Conservation (phyloP, 1,139 yeast genomes). For the Pneumocystis carinii region DNA sequence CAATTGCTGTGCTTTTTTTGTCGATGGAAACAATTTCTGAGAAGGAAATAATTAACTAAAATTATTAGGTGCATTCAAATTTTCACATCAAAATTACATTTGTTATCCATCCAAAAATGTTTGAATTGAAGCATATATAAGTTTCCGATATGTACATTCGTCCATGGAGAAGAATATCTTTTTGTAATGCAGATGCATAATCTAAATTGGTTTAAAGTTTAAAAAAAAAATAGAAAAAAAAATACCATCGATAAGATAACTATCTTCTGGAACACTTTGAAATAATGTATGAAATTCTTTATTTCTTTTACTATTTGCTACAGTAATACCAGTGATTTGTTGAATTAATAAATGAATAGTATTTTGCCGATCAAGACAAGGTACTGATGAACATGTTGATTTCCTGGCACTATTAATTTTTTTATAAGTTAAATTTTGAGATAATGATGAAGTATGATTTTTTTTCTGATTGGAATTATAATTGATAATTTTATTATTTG, state of each 20-base stretch:
- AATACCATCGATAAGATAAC: conserved; percentile 45
- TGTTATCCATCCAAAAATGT: conserved; percentile 85
- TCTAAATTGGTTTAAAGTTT: conserved; percentile 27
- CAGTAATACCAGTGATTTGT: conserved; percentile 26
- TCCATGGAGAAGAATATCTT: conserved; percentile 86
- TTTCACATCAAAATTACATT: conserved; percentile 22
- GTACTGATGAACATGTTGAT: not conserved
- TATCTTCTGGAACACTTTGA: conserved; percentile 51
- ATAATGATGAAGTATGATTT: not conserved
- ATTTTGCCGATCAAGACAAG: not conserved
- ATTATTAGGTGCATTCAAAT: not conserved
- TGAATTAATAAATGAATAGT: not conserved
- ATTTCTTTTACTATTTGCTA: conserved; percentile 56
- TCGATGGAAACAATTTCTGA: conserved; percentile 61
- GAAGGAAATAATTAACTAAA: conserved; percentile 43
- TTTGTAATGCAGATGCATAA: conserved; percentile 75
- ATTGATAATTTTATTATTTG: not conserved
- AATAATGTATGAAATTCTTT: conserved; percentile 68
- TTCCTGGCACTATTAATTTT: not conserved
- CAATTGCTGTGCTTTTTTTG: conserved; percentile 68
- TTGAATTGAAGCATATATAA: conserved; percentile 79
- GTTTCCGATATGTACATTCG: conserved; percentile 69
- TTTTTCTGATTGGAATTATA: not conserved
- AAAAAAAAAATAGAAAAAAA: not conserved
- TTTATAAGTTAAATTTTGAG: not conserved